Base-by-base conservation (phyloP, 768 basidiomycete genomes). In the Agaricus bisporus region DNA sequence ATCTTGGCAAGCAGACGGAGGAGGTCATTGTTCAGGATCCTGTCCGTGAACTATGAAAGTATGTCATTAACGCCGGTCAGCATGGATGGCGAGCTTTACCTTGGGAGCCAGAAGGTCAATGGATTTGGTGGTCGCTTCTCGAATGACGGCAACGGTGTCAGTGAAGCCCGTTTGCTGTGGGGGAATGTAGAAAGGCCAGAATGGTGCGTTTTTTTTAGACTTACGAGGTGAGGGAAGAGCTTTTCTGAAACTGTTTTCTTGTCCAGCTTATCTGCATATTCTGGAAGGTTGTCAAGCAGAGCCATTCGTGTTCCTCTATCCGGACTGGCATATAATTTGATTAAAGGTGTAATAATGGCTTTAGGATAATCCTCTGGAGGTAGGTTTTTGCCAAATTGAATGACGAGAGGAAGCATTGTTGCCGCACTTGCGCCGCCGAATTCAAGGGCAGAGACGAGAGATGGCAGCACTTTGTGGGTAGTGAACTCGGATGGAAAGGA, bases 231-330 rank as follows among this genome's bases (percentile, higher is more conserved):
- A 1, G 97, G 95, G 81, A 94, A 99, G 15, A 99, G 79, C 61
- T 90, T 91, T 41, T 95, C 91, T 47, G 79, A 80, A 0, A 98
- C 91, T 0, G 75, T 80, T 68, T 85, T 88, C 64, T 87, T 85
- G 63, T 97, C 93, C 50, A 99, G 68, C 64, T 86, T 91, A 37
- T 93, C 93, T 7, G 80, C 84, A 62, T 91, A 98, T 51, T 91
- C 86, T 2, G 81, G 73, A 35, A 99, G 70, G 51, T 85, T 84
- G 49, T 98, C 94, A 14, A 98, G 76, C 44, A 99, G 70, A 5
- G 93, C 95, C 88, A 99, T 95, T 28, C 97, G 79, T 20, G 86
- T 91, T 1, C 93, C 94, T 42, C 97, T 81, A 68, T 99, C 97
- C 0, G 94, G 89, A 59, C 87, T 95, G 1, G 86, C 79, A 61